Base-by-base conservation (phyloP, 768 basidiomycete species). In the Kwoniella sp. region DNA sequence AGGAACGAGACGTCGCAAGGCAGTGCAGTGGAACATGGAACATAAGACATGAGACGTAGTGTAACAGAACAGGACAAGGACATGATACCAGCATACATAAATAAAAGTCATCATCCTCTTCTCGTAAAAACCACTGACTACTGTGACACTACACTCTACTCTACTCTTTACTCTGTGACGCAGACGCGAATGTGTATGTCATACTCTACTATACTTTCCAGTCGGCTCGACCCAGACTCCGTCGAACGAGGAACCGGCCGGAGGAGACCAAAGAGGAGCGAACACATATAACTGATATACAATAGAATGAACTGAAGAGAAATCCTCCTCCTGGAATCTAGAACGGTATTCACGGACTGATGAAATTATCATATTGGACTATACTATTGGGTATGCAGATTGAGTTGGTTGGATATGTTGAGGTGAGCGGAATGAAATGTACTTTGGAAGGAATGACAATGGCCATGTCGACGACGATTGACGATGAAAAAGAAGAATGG, bases 81-180 rank as follows among this genome's bases (percentile, higher is more conserved):
- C 54, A 55, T 37, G 27, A 15, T 55, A 55, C 54, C 54, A 55
- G 40, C 33, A 55, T 55, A 55, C 54, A 55, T 55, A 29, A n/a
- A 12, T 5, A 40, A 44, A 19, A 19, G 40, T 44, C 40, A 44
- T 37, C 26, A 54, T 54, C 52, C 52, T 26, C 26, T 54, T 44
- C 40, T 44, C 40, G 40, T 44, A 19, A 44, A 6, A 33, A 6
- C 7, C 13, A 33, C n/a, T n/a, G 13, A 44, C 40, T 44, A 44
- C 40, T 44, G 40, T 44, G 17, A 44, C 40, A 44, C 40, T 33
- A 44, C 40, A 44, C 8, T 10, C 40, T 44, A 44, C 40, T 44
- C 40, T 9, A 44, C 40, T 44, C 40, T 44, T 3, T 44, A 10
- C 40, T 15, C 3, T 9, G 33, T n/a, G n/a, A n/a, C n/a, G n/a